These are phyloP conservation scores for Fusarium dimerum DNA, from an alignment of 2,329 filamentous ascomycete genomes.

Conservation along the genomic window DNA sequence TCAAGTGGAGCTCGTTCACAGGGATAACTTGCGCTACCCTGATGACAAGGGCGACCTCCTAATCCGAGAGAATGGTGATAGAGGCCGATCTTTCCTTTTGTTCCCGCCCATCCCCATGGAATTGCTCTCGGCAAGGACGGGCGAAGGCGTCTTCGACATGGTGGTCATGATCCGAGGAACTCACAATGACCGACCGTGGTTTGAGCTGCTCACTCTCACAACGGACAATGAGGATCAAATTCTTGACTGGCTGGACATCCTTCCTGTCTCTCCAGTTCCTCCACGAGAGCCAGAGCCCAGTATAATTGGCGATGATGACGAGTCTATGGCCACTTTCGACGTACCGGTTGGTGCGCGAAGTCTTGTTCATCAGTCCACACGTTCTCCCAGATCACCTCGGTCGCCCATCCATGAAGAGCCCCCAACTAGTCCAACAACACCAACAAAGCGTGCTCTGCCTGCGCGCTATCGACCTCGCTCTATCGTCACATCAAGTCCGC, in stretches of 20 bases:
- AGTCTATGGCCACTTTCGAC: constrained; percentile 24
- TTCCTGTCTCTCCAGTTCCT: constrained; percentile 57
- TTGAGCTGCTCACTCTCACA: constrained; percentile 77
- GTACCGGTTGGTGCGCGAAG: constrained; percentile 35
- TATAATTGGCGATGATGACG: constrained; percentile 32
- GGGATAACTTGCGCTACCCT: constrained; percentile 72
- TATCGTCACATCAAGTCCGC: constrained; percentile 20
- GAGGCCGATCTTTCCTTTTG: constrained; percentile 74
- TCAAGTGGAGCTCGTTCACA: constrained; percentile 80
- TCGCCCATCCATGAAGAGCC: constrained; percentile 23
- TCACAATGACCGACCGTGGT: constrained; percentile 70
- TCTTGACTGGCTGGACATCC: constrained; percentile 83
- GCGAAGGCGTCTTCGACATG: constrained; percentile 69
- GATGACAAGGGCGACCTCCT: constrained; percentile 80
- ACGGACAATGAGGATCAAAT: constrained; percentile 77
- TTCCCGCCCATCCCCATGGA: constrained; percentile 82
- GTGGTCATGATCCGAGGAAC: constrained; percentile 84
- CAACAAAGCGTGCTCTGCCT: constrained; percentile 29
- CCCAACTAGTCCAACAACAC: constrained; percentile 34
- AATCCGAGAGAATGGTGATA: constrained; percentile 82
- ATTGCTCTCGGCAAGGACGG: constrained; percentile 76
- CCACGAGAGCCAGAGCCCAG: constrained; percentile 41
- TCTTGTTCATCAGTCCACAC: constrained; percentile 25
- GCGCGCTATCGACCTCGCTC: constrained; percentile 29
- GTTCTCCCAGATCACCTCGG: constrained; percentile 23